Conservation (phyloP, 2,329 filamentous ascomycete genomes). For the Fusarium brachygibbosum region DNA sequence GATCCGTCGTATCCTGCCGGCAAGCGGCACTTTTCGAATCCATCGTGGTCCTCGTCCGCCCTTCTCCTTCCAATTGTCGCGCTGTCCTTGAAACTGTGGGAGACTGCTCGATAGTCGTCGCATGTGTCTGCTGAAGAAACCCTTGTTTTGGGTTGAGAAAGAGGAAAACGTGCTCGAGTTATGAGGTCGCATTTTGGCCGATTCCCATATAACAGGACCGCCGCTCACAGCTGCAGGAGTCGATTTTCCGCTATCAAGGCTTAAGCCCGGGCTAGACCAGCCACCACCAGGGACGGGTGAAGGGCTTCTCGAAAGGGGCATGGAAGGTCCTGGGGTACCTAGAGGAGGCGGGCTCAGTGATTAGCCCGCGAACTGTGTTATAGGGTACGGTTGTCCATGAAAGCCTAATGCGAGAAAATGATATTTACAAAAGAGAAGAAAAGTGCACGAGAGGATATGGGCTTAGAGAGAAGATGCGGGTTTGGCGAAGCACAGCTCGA, state of each 20-base stretch:
- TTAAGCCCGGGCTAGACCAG: slow-evolving; percentile 87
- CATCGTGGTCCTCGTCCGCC: slow-evolving; percentile 70
- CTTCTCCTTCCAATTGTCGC: slow-evolving; percentile 84
- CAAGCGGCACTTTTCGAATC: slow-evolving; percentile 60
- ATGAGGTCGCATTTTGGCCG: slow-evolving; percentile 81
- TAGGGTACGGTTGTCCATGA: slow-evolving; percentile 26
- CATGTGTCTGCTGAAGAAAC: slow-evolving; percentile 89
- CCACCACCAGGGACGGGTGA: slow-evolving; percentile 87
- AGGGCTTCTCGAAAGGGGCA: slow-evolving; percentile 90
- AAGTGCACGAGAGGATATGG: slow-evolving; percentile 2
- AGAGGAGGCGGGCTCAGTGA: slow-evolving; percentile 40
- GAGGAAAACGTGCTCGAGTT: slow-evolving; percentile 81
- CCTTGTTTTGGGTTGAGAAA: slow-evolving; percentile 84
- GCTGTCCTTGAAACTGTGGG: slow-evolving; percentile 75
- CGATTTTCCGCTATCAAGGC: slow-evolving; percentile 77
- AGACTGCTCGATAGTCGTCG: slow-evolving; percentile 83
- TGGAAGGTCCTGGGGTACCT: slow-evolving; percentile 71
- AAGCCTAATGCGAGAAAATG: slow-evolving; percentile 19
- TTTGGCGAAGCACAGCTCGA: slow-evolving; percentile 10
- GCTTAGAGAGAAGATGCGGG: slow-evolving; percentile 14
- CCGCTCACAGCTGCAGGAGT: slow-evolving; percentile 73
- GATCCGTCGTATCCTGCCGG: slow-evolving; percentile 62
- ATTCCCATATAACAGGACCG: slow-evolving; percentile 81
- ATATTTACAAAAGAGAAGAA: slow-evolving; percentile 7
- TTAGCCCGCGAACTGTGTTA: slow-evolving; percentile 47